Base-by-base conservation (phyloP, 2,329 filamentous ascomycete genomes). In the Nemania sp. region DNA sequence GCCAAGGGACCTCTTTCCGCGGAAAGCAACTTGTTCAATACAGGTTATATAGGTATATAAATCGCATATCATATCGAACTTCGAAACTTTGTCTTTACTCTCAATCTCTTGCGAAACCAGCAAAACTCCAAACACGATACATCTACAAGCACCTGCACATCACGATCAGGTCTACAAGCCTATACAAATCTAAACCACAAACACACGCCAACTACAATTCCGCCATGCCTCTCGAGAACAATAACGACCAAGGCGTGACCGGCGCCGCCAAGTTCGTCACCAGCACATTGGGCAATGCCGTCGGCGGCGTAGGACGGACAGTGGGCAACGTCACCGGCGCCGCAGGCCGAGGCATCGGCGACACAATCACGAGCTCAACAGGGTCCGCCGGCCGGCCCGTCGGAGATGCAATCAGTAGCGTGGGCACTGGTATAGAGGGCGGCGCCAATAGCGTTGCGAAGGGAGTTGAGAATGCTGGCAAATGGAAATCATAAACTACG, bases 371-470 rank as follows among this genome's bases (percentile, higher is more conserved):
- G 2, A 70, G 72, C 55, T 70, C 74, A 2, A 75, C 76, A 1
- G 77, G 77, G 0, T 75, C 70, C 19, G 65, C 72, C 12, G 77
- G 76, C 5, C 74, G 74, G 59, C 74, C 76, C 8, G 67, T 80
- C n/a, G 77, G 77, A 5, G 75, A 80, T 61, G 76, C 73, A 0
- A 51, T 80, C 20, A 67, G 72, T 1, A 74, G 68, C 59, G 59
- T 75, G 2, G 74, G 75, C 11, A 73, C 67, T 2, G 76, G 76
- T 1, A 61, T 80, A 1, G 72, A 79, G 64, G 66, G 71, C 55
- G 77, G 76, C 12, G 70, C 73, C 7, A 69, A 69, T 40, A 65
- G 66, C 44, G 70, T 80, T 17, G 72, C 74, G 7, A 71, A 72
- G 63, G 77, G 77, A 0, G 71, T 78, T 22, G 76, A 80, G 65